phyloP scores from a whole-genome alignment of 2,329 filamentous ascomycete genomes.

The Chaetoscypha palmicola region DNA sequence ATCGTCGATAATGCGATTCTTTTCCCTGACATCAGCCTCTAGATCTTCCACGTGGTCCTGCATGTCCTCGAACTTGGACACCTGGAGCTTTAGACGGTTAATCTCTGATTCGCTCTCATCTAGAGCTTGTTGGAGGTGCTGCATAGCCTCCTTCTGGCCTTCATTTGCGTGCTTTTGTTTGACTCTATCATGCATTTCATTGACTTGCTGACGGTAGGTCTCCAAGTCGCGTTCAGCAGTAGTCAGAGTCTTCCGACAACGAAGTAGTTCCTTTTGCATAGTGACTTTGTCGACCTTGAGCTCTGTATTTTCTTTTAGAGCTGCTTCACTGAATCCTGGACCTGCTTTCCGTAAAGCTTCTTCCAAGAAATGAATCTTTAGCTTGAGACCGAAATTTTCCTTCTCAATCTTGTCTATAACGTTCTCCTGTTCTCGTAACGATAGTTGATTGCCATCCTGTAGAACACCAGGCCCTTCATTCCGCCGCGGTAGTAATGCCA shows the following conservation, averaged over 20 bases:
- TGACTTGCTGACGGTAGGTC: constrained; percentile 70
- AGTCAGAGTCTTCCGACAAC: constrained; percentile 77
- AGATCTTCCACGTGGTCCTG: constrained; percentile 70
- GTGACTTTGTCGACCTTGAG: constrained; percentile 89
- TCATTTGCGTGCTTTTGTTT: constrained; percentile 70
- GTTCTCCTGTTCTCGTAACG: constrained; percentile 88
- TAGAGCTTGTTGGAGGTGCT: constrained; percentile 49
- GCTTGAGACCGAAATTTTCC: constrained; percentile 93
- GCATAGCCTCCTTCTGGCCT: constrained; percentile 54
- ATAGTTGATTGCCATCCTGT: constrained; percentile 83
- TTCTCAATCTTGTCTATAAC: constrained; percentile 96
- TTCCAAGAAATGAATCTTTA: constrained; percentile 95
- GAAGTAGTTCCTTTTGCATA: constrained; percentile 78
- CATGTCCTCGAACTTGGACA: constrained; percentile 57
- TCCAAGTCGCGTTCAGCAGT: constrained; percentile 83
- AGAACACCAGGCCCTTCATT: constrained; percentile 60
- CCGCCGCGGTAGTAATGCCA: constrained; percentile 60
- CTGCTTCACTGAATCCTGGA: constrained; percentile 80
- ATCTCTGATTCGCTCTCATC: constrained; percentile 46
- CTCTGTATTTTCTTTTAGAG: constrained; percentile 90
- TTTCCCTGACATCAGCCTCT: constrained; percentile 68
- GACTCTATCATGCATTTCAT: constrained; percentile 74
- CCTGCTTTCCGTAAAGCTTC: constrained; percentile 82
- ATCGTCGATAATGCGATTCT: constrained; percentile 65
- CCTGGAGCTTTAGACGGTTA: constrained; percentile 47